phyloP scores from a whole-genome alignment of 2,329 filamentous ascomycete species.

The Fusarium kyushuense region DNA sequence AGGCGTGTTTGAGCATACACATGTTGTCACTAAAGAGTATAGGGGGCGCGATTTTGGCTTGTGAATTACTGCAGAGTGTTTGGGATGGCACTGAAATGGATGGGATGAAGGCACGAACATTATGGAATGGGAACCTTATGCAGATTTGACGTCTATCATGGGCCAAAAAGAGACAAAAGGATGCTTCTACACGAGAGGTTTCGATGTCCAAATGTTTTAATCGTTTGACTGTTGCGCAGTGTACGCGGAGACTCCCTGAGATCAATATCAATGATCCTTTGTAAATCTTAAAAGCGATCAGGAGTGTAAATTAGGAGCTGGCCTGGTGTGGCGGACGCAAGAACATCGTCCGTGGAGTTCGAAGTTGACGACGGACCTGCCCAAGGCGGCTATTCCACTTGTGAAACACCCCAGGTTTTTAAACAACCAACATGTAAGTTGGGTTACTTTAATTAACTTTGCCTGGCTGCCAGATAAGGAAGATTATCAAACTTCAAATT shows the following conservation, averaged over 20 bases:
- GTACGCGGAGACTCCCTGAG: conserved; percentile 5
- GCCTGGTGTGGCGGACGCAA: not conserved
- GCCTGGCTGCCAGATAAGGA: conserved; percentile 24
- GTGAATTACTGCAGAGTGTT: conserved; percentile 38
- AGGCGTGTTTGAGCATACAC: conserved; percentile 27
- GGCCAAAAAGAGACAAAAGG: conserved; percentile 46
- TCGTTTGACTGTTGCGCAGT: conserved; percentile 3
- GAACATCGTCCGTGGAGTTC: not conserved
- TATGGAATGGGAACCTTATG: conserved; percentile 44
- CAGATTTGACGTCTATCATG: conserved; percentile 47
- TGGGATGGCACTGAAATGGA: conserved; percentile 39
- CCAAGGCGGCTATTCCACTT: conserved; percentile 32
- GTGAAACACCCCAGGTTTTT: conserved; percentile 14
- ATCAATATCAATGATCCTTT: not conserved
- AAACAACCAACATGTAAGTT: not conserved
- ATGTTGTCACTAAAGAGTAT: conserved; percentile 26
- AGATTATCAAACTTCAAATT: conserved; percentile 18
- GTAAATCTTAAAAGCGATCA: not conserved
- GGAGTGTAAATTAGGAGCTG: not conserved
- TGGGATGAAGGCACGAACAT: conserved; percentile 46
- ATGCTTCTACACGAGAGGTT: conserved; percentile 38
- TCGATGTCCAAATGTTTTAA: conserved; percentile 9
- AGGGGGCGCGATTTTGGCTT: conserved; percentile 26
- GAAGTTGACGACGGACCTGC: conserved; percentile 23
- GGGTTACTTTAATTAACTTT: not conserved